A percentile compares a stretch with the other conserved stretches of the same genome.
phyloP scores from a whole-genome alignment of 1,139 yeast species.

The Hansenula sp. region DNA sequence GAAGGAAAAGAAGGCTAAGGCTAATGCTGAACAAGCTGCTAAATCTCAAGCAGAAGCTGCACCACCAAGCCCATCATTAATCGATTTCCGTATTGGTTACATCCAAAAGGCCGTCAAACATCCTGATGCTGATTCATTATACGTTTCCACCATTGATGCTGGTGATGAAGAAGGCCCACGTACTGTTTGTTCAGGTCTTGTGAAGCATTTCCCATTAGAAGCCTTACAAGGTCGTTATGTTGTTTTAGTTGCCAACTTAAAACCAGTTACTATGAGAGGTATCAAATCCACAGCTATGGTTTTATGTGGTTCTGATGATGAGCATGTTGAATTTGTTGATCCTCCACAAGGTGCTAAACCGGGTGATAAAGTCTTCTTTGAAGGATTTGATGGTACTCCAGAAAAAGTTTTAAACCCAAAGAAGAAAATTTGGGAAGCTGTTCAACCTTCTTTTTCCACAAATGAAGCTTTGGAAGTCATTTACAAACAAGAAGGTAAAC shows the following conservation, averaged over 20 bases:
- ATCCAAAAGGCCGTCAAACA: conserved; percentile 95
- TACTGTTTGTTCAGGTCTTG: conserved; percentile 96
- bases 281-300: conserved; percentile 96
- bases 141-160: conserved; percentile 93
- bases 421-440: conserved; percentile 96
- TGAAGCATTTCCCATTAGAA: conserved; percentile 71
- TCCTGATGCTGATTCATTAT: conserved; percentile 95
- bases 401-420: conserved; percentile 94
- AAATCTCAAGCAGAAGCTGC: conserved; percentile 52
- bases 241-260: conserved; percentile 81
- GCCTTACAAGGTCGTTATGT: conserved; percentile 81
- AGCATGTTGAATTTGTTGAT: conserved; percentile 80
- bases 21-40: conserved; percentile 51
- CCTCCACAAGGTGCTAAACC: conserved; percentile 95
- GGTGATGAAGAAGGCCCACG: conserved; percentile 98
- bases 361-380: conserved; percentile 95
- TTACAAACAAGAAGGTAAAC: conserved; percentile 75
- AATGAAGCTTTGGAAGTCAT: conserved; percentile 72
- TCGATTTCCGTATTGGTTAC: conserved; percentile 94
- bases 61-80: conserved; percentile 72
- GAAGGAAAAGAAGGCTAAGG: conserved; percentile 72
- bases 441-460: conserved; percentile 89
- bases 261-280: conserved; percentile 93
- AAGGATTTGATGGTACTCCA: conserved; percentile 83
- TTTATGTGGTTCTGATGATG: conserved; percentile 78